Evolutionary conservation across 2,329 filamentous ascomycete species (phyloP).

Genomic region (Trichoderma endophyticum): DNA sequence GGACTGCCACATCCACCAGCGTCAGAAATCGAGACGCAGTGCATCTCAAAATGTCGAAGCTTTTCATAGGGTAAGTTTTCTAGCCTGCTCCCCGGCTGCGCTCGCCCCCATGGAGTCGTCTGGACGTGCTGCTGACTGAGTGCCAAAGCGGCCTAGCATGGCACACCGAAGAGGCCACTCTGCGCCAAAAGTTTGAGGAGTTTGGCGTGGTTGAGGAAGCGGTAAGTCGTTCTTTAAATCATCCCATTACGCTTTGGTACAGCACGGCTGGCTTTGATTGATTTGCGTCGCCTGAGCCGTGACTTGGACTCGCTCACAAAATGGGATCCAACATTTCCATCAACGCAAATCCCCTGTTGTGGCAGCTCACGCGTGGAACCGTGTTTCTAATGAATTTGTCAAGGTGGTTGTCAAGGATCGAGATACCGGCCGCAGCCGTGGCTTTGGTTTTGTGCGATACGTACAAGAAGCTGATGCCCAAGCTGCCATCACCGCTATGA

Average conservation of each 20-base stretch:
- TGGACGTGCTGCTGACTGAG: conserved; percentile 24
- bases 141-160: conserved; percentile 81
- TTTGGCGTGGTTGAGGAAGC: conserved; percentile 92
- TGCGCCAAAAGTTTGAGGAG: conserved; percentile 88
- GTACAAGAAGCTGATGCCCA: conserved; percentile 72
- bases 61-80: conserved; percentile 81
- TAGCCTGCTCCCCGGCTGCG: neutral
- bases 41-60: conserved; percentile 70
- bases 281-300: neutral
- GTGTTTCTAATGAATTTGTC: conserved; percentile 23
- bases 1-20: conserved; percentile 13
- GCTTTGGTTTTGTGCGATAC: conserved; percentile 96
- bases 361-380: conserved; percentile 18
- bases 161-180: conserved; percentile 88
- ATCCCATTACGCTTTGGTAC: neutral
- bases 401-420: conserved; percentile 98
- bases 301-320: neutral
- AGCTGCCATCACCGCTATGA: conserved; percentile 73
- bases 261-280: conserved; percentile 7
- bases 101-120: neutral
- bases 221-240: conserved; percentile 56
- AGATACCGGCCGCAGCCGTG: conserved; percentile 92
- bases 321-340: neutral
- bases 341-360: neutral
- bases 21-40: conserved; percentile 6